Conservation (phyloP, 768 basidiomycete species). For the Strobilomyces dryophilus region DNA sequence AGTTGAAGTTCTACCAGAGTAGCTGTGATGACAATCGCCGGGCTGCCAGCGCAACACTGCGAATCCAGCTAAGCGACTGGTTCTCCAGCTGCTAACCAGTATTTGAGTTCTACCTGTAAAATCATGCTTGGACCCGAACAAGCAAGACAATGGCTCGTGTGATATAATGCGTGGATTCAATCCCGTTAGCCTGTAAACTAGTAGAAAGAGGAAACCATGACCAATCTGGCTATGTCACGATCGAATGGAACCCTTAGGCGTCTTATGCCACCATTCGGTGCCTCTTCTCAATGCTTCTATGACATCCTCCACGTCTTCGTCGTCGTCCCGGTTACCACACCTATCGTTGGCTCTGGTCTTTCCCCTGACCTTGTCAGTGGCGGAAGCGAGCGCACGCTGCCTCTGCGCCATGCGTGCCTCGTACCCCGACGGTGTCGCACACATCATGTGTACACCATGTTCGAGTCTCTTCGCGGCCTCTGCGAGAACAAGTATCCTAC, state of each 20-base stretch:
- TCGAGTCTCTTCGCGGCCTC: conserved; percentile 46
- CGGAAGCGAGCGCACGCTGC: conserved; percentile 35
- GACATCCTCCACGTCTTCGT: conserved; percentile 11
- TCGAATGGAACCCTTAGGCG: neutral
- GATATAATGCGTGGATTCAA: no score
- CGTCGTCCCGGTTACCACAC: neutral
- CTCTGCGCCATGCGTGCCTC: conserved; percentile 30
- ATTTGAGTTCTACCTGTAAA: no score
- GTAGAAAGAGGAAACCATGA: no score
- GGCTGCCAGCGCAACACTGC: no score
- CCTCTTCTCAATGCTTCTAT: conserved; percentile 6
- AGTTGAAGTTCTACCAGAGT: no score
- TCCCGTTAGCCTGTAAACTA: no score
- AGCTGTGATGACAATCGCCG: no score
- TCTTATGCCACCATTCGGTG: conserved; percentile 5
- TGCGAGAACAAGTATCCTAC: conserved; percentile 41
- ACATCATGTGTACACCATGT: conserved; percentile 43
- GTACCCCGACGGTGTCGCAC: conserved; percentile 51
- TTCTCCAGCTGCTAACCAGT: no score
- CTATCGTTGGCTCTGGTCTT: neutral
- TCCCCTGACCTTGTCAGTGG: neutral
- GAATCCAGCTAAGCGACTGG: no score
- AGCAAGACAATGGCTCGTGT: no score
- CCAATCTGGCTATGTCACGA: no score
- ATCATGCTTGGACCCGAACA: no score